Evolutionary conservation across 2,329 filamentous ascomycete genomes (phyloP), one percentile per base, ranked within the genome.

Genomic region (Colletotrichum theobromicola): DNA sequence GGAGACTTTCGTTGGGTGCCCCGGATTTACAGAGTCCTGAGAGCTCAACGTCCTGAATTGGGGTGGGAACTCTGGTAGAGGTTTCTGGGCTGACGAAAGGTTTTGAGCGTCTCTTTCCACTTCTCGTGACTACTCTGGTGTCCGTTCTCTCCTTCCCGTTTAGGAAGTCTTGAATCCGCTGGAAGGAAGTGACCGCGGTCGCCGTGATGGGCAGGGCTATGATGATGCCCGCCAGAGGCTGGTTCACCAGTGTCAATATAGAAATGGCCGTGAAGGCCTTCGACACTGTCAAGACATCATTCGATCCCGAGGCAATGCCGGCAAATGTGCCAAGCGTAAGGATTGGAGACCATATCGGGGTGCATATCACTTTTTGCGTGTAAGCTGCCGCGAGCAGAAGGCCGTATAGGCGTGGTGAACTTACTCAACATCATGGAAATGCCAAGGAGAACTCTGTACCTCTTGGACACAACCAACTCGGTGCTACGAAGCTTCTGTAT

Each of bases 91-190:
- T n/a, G 32, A 26, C 16, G 10, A 37, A 5, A 28, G 13, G 4
- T 18, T 18, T 12, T 3, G 7, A 16, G 35, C 16, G 28, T 6
- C 4, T 4, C 28, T 65, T 62, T 3, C 16, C 21, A 2, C 28
- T 50, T 9, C 16, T 8, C 5, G 1, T 28, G 2, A 7, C n/a
- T 1, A 73, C 21, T 46, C 73, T 64, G 13, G 61, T 75, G 26
- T 80, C 77, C 2, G 42, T 32, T 10, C 77, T 68, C 10, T 79
- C 75, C 30, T 76, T 75, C 4, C 69, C 67, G n/a, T 77, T 76
- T 24, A 81, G 50, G 50, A 80, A 79, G 24, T 77, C 76, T 50
- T 81, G 79, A 16, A 81, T 80, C 32, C 79, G 76, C 55, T 77
- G 75, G 28, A 80, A 79, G 7, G 78, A 81, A 3, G 77, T 68